These are phyloP conservation scores for Strobilomyces confusus DNA, from an alignment of 768 basidiomycete species.

Conservation along the genomic window DNA sequence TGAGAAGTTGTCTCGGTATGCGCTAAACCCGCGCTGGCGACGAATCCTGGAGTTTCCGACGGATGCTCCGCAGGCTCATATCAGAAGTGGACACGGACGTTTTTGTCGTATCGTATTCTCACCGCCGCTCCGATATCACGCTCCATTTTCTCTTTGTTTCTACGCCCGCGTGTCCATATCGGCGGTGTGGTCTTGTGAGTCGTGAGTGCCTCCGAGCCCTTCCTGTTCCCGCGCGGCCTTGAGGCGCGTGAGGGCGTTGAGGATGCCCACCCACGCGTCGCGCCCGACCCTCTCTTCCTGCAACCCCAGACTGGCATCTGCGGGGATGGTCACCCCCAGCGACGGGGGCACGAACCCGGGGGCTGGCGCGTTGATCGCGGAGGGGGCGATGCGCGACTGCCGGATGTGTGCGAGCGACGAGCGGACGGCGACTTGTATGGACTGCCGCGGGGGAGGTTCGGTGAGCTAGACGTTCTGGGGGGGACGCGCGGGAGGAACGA, in stretches of 20 bases:
- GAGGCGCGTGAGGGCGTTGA: slow-evolving; percentile 61
- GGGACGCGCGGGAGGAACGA: neutral
- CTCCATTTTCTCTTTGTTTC: neutral
- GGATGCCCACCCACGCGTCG: slow-evolving; percentile 74
- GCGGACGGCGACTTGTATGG: slow-evolving; percentile 72
- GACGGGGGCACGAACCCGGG: slow-evolving; percentile 72
- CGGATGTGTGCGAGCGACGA: slow-evolving; percentile 79
- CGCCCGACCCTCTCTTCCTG: slow-evolving; percentile 75
- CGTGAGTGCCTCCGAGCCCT: neutral
- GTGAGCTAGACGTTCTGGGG: neutral
- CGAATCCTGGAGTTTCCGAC: slow-evolving; percentile 1
- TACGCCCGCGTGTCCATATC: slow-evolving; percentile 21
- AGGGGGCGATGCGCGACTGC: slow-evolving; percentile 77
- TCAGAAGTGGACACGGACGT: slow-evolving; percentile 14
- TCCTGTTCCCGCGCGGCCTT: slow-evolving; percentile 43
- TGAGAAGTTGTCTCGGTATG: slow-evolving; percentile 18
- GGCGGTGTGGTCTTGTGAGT: slow-evolving; percentile 15
- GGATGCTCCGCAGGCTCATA: slow-evolving; percentile 1
- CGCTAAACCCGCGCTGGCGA: slow-evolving; percentile 17
- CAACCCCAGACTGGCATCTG: slow-evolving; percentile 52
- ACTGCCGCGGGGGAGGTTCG: slow-evolving; percentile 34
- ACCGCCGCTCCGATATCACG: slow-evolving; percentile 3
- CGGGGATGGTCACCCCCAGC: slow-evolving; percentile 71
- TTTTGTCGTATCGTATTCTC: slow-evolving; percentile 11
- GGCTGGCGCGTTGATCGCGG: slow-evolving; percentile 80